Conservation (phyloP, 129 eudicot genomes). For the Tagetes erecta region DNA sequence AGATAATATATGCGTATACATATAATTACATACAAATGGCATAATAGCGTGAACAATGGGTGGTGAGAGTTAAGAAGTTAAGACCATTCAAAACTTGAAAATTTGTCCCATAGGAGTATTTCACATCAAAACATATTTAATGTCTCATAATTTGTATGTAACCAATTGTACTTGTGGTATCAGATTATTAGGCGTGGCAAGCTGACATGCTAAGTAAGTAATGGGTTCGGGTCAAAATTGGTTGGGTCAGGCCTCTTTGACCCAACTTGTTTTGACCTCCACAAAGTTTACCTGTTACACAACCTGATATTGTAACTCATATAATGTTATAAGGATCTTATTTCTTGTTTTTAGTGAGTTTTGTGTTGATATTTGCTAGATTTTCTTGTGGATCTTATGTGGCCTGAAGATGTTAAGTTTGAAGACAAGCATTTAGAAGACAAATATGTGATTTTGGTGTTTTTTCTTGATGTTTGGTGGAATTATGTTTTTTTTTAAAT, state of each 20-base stretch:
- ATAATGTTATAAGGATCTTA: background rate
- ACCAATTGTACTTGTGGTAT: background rate
- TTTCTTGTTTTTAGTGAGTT: background rate
- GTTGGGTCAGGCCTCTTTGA: background rate
- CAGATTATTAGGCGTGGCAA: background rate
- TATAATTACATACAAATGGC: slow-evolving; percentile 5
- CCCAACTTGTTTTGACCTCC: background rate
- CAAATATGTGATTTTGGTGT: slow-evolving; percentile 24
- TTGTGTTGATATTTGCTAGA: slow-evolving; percentile 28
- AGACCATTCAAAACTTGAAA: background rate
- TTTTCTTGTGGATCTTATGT: slow-evolving; percentile 18
- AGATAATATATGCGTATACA: background rate
- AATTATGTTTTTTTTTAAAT: slow-evolving; percentile 17
- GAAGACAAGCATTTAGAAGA: slow-evolving; percentile 24
- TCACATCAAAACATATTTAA: background rate
- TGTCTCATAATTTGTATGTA: background rate
- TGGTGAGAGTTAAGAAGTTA: background rate
- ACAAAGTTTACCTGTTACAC: background rate
- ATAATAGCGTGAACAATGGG: background rate
- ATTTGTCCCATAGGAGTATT: background rate
- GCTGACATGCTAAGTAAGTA: background rate
- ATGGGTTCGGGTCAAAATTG: background rate
- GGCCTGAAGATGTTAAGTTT: slow-evolving; percentile 13
- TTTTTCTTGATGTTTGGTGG: slow-evolving; percentile 24
- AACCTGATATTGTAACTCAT: background rate